These are phyloP conservation scores for Ophiostoma tasmaniense DNA, from an alignment of 2,329 filamentous ascomycete genomes.

Conservation along the genomic window DNA sequence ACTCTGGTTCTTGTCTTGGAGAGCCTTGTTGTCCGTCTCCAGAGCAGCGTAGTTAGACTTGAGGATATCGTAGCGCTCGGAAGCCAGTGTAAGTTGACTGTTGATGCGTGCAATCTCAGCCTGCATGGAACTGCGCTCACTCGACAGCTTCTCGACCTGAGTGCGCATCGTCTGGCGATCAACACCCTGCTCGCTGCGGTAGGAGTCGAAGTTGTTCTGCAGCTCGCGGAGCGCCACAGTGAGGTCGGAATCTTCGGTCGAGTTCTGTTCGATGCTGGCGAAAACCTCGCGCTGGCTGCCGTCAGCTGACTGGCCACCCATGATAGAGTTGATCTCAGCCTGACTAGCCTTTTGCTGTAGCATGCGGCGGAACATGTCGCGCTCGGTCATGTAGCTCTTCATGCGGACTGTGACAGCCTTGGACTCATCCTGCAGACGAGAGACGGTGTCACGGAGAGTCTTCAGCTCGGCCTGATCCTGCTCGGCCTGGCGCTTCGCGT, in stretches of 20 bases:
- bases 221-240: constrained; percentile 75
- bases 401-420: constrained; percentile 72
- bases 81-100: constrained; percentile 73
- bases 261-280: constrained; percentile 48
- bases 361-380: constrained; percentile 95
- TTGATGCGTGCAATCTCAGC: constrained; percentile 70
- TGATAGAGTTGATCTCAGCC: constrained; percentile 56
- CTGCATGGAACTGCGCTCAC: constrained; percentile 75
- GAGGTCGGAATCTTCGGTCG: constrained; percentile 53
- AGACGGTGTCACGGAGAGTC: constrained; percentile 35
- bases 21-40: constrained; percentile 73
- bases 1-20: constrained; percentile 72
- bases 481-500: constrained; percentile 53
- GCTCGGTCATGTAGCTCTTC: constrained; percentile 89
- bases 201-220: constrained; percentile 81
- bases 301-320: constrained; percentile 60
- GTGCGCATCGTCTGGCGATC: constrained; percentile 76
- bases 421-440: constrained; percentile 66
- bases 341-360: constrained; percentile 61
- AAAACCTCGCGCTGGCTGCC: constrained; percentile 41
- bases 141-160: constrained; percentile 71
- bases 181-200: constrained; percentile 73
- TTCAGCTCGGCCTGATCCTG: constrained; percentile 63
- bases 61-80: constrained; percentile 80
- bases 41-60: constrained; percentile 79